A percentile compares a stretch with the other conserved stretches of the same genome.
Conservation (phyloP, 768 basidiomycete species). For the Mycena haematopus region DNA sequence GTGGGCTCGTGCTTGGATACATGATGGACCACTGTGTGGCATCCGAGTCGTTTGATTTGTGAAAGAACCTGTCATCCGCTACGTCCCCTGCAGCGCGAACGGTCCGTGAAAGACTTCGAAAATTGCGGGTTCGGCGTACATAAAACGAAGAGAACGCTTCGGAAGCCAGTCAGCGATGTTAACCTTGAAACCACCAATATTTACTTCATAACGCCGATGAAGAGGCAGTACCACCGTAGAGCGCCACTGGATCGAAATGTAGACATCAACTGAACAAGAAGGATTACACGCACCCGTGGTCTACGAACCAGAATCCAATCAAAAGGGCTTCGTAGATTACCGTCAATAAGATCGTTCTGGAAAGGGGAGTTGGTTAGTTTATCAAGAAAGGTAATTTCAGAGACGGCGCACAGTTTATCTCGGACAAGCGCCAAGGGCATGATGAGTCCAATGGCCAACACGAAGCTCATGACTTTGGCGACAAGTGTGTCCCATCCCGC, state of each 20-base stretch:
- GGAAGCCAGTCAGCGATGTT: constrained; percentile 12
- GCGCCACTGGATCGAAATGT: constrained; percentile 59
- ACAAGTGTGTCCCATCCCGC: constrained; percentile 90
- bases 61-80: constrained; percentile 92
- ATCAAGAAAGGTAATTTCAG: not conserved
- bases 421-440: constrained; percentile 85
- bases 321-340: constrained; percentile 84
- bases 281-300: constrained; percentile 74
- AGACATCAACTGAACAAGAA: not conserved
- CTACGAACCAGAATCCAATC: constrained; percentile 95
- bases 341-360: constrained; percentile 86
- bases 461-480: constrained; percentile 91
- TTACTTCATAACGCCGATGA: constrained; percentile 92
- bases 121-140: constrained; percentile 55
- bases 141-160: constrained; percentile 83
- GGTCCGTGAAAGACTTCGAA: constrained; percentile 5
- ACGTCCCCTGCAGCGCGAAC: constrained; percentile 74
- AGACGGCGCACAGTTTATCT: constrained; percentile 79
- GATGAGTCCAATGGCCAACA: constrained; percentile 86
- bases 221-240: constrained; percentile 83
- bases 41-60: constrained; percentile 93
- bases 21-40: constrained; percentile 87
- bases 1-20: constrained; percentile 73
- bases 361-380: not conserved
- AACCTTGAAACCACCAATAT: constrained; percentile 42